Evolutionary conservation across 257 asterid species (phyloP).

Genomic region (Solanum piurae): DNA sequence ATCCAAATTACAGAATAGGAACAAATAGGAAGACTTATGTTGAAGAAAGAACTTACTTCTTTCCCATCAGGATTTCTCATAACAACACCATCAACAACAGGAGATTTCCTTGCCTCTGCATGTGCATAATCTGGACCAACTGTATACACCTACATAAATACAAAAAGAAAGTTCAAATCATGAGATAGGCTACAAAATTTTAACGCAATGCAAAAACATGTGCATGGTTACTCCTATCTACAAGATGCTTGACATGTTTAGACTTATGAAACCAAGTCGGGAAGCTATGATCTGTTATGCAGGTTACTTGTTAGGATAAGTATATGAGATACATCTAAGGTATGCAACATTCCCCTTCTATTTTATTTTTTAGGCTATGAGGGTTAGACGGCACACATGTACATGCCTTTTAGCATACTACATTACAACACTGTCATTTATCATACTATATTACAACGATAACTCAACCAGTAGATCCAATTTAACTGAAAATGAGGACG

Average conservation of each 20-base stretch:
- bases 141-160: conserved; percentile 60
- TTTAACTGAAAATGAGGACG: background rate
- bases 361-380: background rate
- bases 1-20: background rate
- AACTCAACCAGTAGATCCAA: background rate
- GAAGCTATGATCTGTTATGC: background rate
- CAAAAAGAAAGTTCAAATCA: background rate
- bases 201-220: background rate
- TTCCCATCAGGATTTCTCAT: conserved; percentile 98
- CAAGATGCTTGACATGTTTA: background rate
- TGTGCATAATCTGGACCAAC: conserved; percentile 99
- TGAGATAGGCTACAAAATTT: background rate
- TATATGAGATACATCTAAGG: background rate
- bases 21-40: background rate
- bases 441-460: background rate
- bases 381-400: background rate
- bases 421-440: background rate
- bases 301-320: background rate
- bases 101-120: conserved; percentile 99
- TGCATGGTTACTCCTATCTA: background rate
- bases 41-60: conserved; percentile 55
- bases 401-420: background rate
- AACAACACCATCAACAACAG: conserved; percentile 99
- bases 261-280: background rate
- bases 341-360: background rate